phyloP scores from a whole-genome alignment of 306 rosid species.

The Castanopsis chinensis region DNA sequence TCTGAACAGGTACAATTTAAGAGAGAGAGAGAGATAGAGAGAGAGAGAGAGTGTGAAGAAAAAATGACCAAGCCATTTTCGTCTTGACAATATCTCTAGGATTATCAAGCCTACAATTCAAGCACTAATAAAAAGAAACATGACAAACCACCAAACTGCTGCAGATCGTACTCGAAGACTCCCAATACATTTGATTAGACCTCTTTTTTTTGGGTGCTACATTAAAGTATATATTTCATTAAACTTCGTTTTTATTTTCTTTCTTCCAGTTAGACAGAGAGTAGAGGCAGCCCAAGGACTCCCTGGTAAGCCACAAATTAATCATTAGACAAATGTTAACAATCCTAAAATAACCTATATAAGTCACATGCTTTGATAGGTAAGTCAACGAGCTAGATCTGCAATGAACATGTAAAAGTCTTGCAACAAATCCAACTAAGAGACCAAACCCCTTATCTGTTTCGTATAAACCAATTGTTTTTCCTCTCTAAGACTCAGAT shows the following conservation, averaged over 20 bases:
- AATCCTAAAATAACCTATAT: background rate
- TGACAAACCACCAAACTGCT: background rate
- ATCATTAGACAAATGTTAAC: background rate
- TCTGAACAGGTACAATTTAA: background rate
- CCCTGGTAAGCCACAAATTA: background rate
- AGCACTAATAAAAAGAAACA: background rate
- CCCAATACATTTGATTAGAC: background rate
- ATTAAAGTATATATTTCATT: background rate
- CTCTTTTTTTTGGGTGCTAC: too few relatives aligned
- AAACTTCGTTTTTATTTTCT: background rate
- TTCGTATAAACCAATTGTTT: background rate
- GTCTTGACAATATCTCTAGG: background rate
- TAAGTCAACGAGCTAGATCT: background rate
- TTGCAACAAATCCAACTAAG: background rate
- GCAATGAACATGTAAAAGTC: background rate
- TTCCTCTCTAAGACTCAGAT: background rate
- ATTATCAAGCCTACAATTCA: background rate
- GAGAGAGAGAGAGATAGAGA: too few relatives aligned
- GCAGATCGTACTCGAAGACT: background rate
- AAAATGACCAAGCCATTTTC: background rate
- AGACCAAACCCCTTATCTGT: background rate
- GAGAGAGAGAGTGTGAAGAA: too few relatives aligned
- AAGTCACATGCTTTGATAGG: background rate
- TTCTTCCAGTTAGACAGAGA: background rate
- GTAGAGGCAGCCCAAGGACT: background rate